Base-by-base conservation (phyloP, 2,329 filamentous ascomycete species). In the Sclerotinia nivalis region DNA sequence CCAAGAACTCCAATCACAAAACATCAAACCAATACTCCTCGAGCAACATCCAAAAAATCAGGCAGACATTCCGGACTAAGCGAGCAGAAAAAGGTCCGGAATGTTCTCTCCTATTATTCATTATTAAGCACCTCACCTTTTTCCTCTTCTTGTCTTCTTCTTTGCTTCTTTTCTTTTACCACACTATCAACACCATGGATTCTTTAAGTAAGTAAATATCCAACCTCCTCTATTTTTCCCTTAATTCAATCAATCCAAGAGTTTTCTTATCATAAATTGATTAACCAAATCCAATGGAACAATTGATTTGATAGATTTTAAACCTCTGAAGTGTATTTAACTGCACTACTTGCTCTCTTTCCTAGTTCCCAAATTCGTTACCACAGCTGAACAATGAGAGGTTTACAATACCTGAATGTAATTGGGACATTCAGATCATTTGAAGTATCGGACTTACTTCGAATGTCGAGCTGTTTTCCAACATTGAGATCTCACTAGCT, bases 81-180 rank as follows among this genome's bases (percentile, higher is more conserved):
- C 47, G 61, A 65, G 4, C n/a, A 31, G 34, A 64, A 64, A 65
- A 54, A 47, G 61, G 34, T 65, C 61, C 34, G 47, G 47, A 28
- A 18, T 37, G 15, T 50, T 37, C 47, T 28, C 34, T 18, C 3
- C n/a, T 15, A 58, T 40, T 52, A 49, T 7, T 28, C 52, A 65
- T 18, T 43, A 40, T 40, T 40, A 13, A 15, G 13, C n/a, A 40
- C 18, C n/a, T 52, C 15, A 65, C 34, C 3, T 28, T 52, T 52
- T 40, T 40, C n/a, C 12, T 43, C 34, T 28, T 7, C 8, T 4
- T 12, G 9, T 7, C 4, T 12, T 25, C n/a, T 40, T 2, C 15
- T 62, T 45, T 20, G 34, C 31, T 40, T 40, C 20, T 5, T 34
- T 37, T 25, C 31, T 37, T 28, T 20, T 12, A 52, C 31, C 20